Base-by-base conservation (phyloP, 495 filamentous ascomycete genomes). In the Cercophora sp. region DNA sequence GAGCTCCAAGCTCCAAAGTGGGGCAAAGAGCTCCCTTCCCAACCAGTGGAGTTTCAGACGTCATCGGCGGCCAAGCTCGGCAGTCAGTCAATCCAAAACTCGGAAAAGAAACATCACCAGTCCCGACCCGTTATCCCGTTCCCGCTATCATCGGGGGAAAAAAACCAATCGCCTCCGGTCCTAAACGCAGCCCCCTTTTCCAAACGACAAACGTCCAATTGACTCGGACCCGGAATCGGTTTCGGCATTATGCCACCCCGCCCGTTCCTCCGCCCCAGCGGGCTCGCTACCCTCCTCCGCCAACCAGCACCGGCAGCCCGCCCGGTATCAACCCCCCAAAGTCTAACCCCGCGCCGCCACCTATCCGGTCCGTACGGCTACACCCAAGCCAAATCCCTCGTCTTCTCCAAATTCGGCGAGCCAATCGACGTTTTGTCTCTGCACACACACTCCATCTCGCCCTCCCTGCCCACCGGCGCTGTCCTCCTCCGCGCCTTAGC, bases 331-430 rank as follows among this genome's bases (percentile, higher is more conserved):
- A 5, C 53, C 24, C n/a, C n/a, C n/a, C n/a, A n/a, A n/a, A n/a
- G n/a, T n/a, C 6, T 43, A 13, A 8, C 19, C n/a, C 53, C 19
- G 8, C 44, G 54, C 34, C 61, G 66, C 22, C 57, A 62, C 65
- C 70, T 69, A 35, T 77, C 75, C 41, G 75, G 87, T 18, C 77
- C 79, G 23, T 97, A 96, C 66, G 94, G 94, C 55, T 97, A 97
- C 72, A 92, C 87, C n/a, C 93, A 97, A 71, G 85, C 94, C 51
- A 94, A 96, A 75, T 81, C 90, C 0, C 83, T 99, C 43, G 81
- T 91, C 4, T 96, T 94, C 67, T 81, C 82, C 40, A 78, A 85
- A 61, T 85, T 92, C 65, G 93, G 94, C 66, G 87, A 91, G 59
- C 93, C 93, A 0, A 75, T 79, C 48, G 85, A 90, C 68, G 89